Evolutionary conservation across 768 basidiomycete genomes (phyloP).

Genomic region (Mycena maculata): DNA sequence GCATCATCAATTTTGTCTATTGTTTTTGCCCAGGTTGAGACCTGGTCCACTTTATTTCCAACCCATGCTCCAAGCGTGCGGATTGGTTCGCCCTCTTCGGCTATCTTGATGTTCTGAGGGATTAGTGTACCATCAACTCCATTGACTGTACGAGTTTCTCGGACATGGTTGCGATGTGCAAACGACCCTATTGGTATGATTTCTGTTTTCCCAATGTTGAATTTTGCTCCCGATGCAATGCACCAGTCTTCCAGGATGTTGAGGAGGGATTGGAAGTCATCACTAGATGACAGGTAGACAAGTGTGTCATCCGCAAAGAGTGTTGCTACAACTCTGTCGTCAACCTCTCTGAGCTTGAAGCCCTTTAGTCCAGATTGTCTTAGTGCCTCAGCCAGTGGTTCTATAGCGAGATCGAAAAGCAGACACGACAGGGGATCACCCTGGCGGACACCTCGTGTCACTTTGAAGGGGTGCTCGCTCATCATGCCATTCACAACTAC

Average conservation of each 20-base stretch:
- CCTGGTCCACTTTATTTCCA: conserved; percentile 12
- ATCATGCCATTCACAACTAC: conserved; percentile 40
- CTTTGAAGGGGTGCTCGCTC: conserved; percentile 27
- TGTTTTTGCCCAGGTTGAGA: not conserved
- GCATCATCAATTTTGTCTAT: conserved; percentile 19
- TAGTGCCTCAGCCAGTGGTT: conserved; percentile 41
- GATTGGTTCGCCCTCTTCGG: conserved; percentile 12
- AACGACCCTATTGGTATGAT: conserved; percentile 1
- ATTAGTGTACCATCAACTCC: not conserved
- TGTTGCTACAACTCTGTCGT: conserved; percentile 3
- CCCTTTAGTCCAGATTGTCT: conserved; percentile 13
- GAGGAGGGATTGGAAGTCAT: conserved; percentile 12
- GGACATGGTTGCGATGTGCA: not conserved
- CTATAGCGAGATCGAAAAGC: too few relatives aligned
- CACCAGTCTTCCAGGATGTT: conserved; percentile 22
- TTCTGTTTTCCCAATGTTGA: conserved; percentile 19
- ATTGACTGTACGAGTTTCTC: not conserved
- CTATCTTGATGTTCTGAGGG: conserved; percentile 12
- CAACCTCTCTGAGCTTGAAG: conserved; percentile 6
- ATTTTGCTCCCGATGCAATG: conserved; percentile 15
- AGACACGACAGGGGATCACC: conserved; percentile 48
- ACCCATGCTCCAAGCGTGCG: conserved; percentile 25
- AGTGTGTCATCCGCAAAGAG: conserved; percentile 21
- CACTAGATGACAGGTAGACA: not conserved
- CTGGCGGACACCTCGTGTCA: conserved; percentile 44